Evolutionary conservation across 2,329 filamentous ascomycete species (phyloP), one percentile per base, ranked within the genome.

Genomic region (Fusarium sp.): DNA sequence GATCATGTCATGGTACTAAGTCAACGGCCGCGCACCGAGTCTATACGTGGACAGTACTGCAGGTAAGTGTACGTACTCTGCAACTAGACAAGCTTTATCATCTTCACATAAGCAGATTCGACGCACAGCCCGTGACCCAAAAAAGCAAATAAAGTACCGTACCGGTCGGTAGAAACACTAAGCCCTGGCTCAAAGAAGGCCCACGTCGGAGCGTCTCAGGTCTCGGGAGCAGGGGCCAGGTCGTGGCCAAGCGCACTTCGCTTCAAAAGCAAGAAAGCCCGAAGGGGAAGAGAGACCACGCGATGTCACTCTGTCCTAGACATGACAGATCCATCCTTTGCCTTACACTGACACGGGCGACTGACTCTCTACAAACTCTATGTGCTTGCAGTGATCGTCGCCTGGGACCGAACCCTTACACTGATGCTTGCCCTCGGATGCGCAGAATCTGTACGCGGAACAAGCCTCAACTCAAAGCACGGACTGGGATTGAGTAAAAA

Each of bases 191-290:
- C 50, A 63, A 44, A 59, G 47, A 24, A 18, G 58, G 56, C 71
- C 70, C 67, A 71, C 74, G 68, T 73, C 73, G 74, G 72, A 57
- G 61, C 75, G 75, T 77, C 76, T 77, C 75, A 77, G 75, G 75
- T 77, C 55, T 77, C 75, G 74, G 74, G 63, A 77, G 72, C 72
- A 64, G 64, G 63, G 62, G 55, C 53, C 63, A 61, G 28, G 42
- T 24, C 65, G 41, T 72, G 58, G 41, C 53, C 60, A 64, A 68
- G 44, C 57, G 50, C 44, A 61, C 39, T 35, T 67, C 48, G 53
- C 61, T 59, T 57, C 42, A 53, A 56, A 62, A 67, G 65, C 63
- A 73, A 65, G 42, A 73, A 73, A 70, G 57, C 48, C 63, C 33
- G 51, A 64, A 71, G 33, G 51, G 58, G 56, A 60, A 55, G 45